A percentile compares a stretch with the other conserved stretches of the same genome.
Evolutionary conservation across 306 rosid species (phyloP).

Genomic region (Rosa rugosa): DNA sequence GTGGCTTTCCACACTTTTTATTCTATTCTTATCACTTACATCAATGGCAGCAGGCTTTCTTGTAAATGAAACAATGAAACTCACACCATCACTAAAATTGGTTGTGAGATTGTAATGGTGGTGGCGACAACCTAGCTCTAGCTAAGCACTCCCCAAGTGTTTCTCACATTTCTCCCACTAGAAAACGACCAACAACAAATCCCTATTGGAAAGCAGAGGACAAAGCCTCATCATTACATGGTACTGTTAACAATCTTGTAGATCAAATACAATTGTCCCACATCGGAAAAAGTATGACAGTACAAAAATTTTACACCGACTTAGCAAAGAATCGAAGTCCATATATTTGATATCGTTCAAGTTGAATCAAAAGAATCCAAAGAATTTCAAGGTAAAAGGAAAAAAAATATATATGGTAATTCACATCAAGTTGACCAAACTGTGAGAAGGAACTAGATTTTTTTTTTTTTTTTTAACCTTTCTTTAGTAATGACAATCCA

Average conservation of each 20-base stretch:
- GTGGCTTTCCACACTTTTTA: conserved; percentile 48
- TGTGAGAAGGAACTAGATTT: conserved; percentile 8
- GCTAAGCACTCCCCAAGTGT: conserved; percentile 3
- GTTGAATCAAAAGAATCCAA: conserved; percentile 35
- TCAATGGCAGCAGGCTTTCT: conserved; percentile 43
- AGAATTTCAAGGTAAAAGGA: conserved; percentile 37
- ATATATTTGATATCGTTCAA: conserved; percentile 2
- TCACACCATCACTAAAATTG: conserved; percentile 37
- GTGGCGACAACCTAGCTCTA: conserved; percentile 23
- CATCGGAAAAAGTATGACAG: not conserved
- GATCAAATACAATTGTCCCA: not conserved
- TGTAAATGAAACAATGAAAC: conserved; percentile 58
- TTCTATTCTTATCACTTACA: conserved; percentile 46
- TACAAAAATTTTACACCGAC: not conserved
- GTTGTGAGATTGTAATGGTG: conserved; percentile 14
- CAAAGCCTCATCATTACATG: conserved; percentile 47
- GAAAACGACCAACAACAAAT: not conserved
- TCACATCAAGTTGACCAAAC: conserved; percentile 34
- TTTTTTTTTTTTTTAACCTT: not conserved
- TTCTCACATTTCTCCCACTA: conserved; percentile 13
- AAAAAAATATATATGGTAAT: conserved; percentile 20
- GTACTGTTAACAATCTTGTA: not conserved
- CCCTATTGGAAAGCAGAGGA: conserved; percentile 19
- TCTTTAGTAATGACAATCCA: conserved; percentile 90
- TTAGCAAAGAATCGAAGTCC: conserved; percentile 27